These are phyloP conservation scores for Meripilus lineatus DNA, from an alignment of 1,284 basidiomycete genomes.

Conservation along the genomic window DNA sequence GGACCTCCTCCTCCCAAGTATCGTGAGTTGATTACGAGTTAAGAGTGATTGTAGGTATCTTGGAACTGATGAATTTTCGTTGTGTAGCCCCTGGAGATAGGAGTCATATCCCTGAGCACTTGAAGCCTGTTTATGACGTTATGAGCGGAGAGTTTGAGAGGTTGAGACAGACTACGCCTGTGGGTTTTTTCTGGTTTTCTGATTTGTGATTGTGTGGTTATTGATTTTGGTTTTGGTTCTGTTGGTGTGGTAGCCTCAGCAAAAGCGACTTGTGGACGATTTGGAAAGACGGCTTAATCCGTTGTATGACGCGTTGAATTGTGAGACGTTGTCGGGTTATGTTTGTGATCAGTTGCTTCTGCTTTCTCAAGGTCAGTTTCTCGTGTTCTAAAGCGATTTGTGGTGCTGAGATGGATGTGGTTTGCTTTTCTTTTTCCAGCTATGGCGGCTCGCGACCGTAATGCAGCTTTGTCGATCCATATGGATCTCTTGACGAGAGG, in stretches of 20 bases:
- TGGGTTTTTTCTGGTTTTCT: conserved; percentile 32
- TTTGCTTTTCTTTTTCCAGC: conserved; percentile 38
- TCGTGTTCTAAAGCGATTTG: conserved; percentile 5
- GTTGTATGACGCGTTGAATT: conserved; percentile 89
- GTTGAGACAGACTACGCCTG: conserved; percentile 69
- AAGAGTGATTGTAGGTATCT: neutral
- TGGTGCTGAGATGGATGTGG: conserved; percentile 6
- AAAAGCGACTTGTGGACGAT: conserved; percentile 85
- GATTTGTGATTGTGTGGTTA: too few species aligned
- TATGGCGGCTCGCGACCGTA: conserved; percentile 68
- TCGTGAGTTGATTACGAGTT: conserved; percentile 50
- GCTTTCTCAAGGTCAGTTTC: conserved; percentile 58
- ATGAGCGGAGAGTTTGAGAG: conserved; percentile 57
- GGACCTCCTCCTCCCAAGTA: conserved; percentile 73
- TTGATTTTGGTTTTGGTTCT: conserved; percentile 11
- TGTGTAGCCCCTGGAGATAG: conserved; percentile 81
- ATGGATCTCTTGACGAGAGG: conserved; percentile 75
- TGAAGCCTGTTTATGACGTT: conserved; percentile 65
- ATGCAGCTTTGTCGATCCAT: conserved; percentile 70
- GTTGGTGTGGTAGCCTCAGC: conserved; percentile 58
- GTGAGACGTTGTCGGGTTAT: conserved; percentile 74
- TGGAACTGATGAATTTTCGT: conserved; percentile 11
- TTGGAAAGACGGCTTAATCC: conserved; percentile 84
- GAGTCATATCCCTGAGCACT: conserved; percentile 79
- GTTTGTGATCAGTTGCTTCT: conserved; percentile 67